These are phyloP conservation scores for Fistulina hepatica DNA, from an alignment of 1,284 basidiomycete species.

Conservation along the genomic window DNA sequence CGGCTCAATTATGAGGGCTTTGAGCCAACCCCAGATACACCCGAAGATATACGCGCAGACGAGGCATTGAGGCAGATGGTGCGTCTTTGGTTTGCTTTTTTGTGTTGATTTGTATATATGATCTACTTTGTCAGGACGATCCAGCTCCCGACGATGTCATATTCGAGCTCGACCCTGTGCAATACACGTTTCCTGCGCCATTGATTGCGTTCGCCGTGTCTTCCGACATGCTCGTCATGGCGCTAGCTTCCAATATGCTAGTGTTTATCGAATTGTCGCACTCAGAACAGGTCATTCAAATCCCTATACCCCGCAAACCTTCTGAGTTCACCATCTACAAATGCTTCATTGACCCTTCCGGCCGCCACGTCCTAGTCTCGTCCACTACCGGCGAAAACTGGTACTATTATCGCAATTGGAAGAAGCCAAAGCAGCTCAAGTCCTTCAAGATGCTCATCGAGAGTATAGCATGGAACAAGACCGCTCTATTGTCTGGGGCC, in stretches of 20 bases:
- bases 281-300: slow-evolving; percentile 59
- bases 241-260: slow-evolving; percentile 63
- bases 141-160: slow-evolving; percentile 41
- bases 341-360: slow-evolving; percentile 86
- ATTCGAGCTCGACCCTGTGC: slow-evolving; percentile 80
- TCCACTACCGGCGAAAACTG: slow-evolving; percentile 88
- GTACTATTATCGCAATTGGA: slow-evolving; percentile 77
- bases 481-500: slow-evolving; percentile 53
- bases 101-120: too few relatives aligned
- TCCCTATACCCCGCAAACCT: slow-evolving; percentile 65
- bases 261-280: slow-evolving; percentile 80
- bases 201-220: slow-evolving; percentile 73
- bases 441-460: slow-evolving; percentile 84
- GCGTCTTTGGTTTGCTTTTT: too few relatives aligned
- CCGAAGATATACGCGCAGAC: slow-evolving; percentile 37
- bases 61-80: slow-evolving; percentile 25
- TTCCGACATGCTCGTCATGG: slow-evolving; percentile 82
- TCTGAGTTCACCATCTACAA: slow-evolving; percentile 64
- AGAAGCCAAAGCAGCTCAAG: slow-evolving; percentile 70
- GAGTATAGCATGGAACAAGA: slow-evolving; percentile 87
- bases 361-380: slow-evolving; percentile 80
- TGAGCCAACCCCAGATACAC: slow-evolving; percentile 55
- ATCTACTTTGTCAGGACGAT: slow-evolving; percentile 24
- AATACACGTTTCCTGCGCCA: slow-evolving; percentile 77
- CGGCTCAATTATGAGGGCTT: slow-evolving; percentile 78